phyloP scores from a whole-genome alignment of 805 yeast genomes.

The Candida fluviatilis region DNA sequence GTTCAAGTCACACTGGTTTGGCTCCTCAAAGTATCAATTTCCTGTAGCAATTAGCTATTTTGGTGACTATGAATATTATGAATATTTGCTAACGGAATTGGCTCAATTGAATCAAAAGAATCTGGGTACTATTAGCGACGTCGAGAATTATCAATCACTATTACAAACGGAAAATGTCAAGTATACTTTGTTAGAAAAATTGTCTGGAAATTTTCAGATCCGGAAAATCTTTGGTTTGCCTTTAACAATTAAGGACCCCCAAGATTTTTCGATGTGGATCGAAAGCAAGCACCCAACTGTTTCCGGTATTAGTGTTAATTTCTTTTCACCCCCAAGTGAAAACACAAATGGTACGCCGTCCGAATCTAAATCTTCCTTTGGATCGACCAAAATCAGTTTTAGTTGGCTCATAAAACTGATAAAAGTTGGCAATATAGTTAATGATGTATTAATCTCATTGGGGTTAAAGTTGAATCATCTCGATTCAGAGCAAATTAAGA shows the following conservation, averaged over 20 bases:
- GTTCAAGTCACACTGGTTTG: slow-evolving; percentile 24
- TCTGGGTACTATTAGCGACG: background rate
- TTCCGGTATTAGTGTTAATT: slow-evolving; percentile 22
- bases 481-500: slow-evolving; percentile 17
- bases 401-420: slow-evolving; percentile 28
- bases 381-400: slow-evolving; percentile 4
- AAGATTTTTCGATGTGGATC: slow-evolving; percentile 25
- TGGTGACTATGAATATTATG: slow-evolving; percentile 16
- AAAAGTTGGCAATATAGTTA: slow-evolving; percentile 13
- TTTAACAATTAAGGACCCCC: slow-evolving; percentile 11
- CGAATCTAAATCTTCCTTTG: background rate
- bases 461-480: slow-evolving; percentile 25
- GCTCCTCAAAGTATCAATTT: slow-evolving; percentile 17
- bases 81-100: slow-evolving; percentile 12
- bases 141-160: slow-evolving; percentile 10
- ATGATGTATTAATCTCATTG: slow-evolving; percentile 17
- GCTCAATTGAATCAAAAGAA: slow-evolving; percentile 9
- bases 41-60: slow-evolving; percentile 24
- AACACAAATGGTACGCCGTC: background rate
- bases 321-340: background rate
- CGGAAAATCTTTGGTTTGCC: slow-evolving; percentile 28
- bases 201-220: slow-evolving; percentile 17
- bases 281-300: slow-evolving; percentile 25
- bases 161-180: slow-evolving; percentile 21
- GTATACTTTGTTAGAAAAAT: slow-evolving; percentile 22